Base-by-base conservation (phyloP, 768 basidiomycete species). In the Pleurotus salmoneostramineus region DNA sequence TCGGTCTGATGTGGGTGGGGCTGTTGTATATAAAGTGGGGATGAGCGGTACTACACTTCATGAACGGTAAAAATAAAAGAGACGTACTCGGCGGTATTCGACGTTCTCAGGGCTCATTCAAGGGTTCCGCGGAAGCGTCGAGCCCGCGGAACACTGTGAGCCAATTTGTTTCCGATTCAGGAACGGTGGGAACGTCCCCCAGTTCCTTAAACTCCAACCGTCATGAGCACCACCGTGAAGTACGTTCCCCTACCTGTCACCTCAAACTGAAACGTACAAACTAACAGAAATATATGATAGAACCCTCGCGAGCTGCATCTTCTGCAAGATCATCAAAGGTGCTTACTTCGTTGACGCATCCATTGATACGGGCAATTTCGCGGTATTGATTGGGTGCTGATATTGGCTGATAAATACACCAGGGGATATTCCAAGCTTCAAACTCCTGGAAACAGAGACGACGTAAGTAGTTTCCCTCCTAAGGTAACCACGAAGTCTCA, bases 271-370 rank as follows among this genome's bases (percentile, higher is more conserved):
- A 33, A 40, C 49, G 31, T n/a, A 46, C 56, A 34, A 50, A 31
- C 21, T 57, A 40, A 34, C 50, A n/a, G 47, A 42, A 31, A 42
- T 54, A 56, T 33, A 36, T 8, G 35, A 56, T 57, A 87, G 87
- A 65, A 74, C 75, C 49, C 76, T 88, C 52, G 79, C 84, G 4
- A 71, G 70, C 21, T 97, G 95, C 72, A 74, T 98, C 65, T 98
- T 97, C 77, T 98, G 96, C 82, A 97, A 88, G 76, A 97, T 98
- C 71, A 82, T 95, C 76, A 91, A 91, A 75, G 91, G 94, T 31
- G 71, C 62, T 36, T 33, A 5, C 5, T n/a, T 40, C 36, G 45
- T 52, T 34, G 37, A 44, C 33, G 40, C 15, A 17, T 33, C 17
- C 37, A 43, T 17, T 37, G 11, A 31, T n/a, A n/a, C 56, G 52